Conservation (phyloP, 192 early-diverging fungal genomes). For the Coemansia guatemalensis region DNA sequence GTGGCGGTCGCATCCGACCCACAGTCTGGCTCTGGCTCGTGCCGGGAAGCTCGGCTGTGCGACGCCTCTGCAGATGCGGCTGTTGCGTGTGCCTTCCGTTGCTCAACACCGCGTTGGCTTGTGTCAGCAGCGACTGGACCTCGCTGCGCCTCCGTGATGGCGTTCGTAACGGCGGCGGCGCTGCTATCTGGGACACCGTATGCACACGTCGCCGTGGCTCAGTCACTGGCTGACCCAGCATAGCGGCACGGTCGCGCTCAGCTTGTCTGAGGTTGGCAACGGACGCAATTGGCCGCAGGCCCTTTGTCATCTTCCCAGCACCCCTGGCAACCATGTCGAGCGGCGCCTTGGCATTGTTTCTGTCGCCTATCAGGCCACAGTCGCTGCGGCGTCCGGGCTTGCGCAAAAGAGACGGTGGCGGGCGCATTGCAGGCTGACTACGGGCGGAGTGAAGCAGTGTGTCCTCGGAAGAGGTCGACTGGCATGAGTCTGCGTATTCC, state of each 20-base stretch:
- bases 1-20: constrained; percentile 26
- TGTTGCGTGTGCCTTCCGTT: neutral
- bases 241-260: neutral
- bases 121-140: constrained; percentile 41
- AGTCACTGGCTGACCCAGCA: neutral
- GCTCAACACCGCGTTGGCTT: constrained; percentile 47
- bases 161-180: constrained; percentile 5
- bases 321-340: neutral
- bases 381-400: constrained; percentile 25
- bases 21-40: neutral
- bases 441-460: neutral
- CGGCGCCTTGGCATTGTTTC: neutral
- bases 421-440: neutral
- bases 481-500: constrained; percentile 13
- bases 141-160: constrained; percentile 35
- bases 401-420: neutral
- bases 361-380: neutral
- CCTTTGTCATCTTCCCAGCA: neutral
- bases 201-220: constrained; percentile 6
- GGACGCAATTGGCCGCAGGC: neutral
- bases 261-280: constrained; percentile 4
- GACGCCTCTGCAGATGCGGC: neutral
- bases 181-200: constrained; percentile 16
- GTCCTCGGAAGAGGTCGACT: constrained; percentile 17
- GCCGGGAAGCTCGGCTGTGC: constrained; percentile 3